A percentile compares a stretch with the other conserved stretches of the same genome.
phyloP scores from a whole-genome alignment of 163 green algal species.

The Scenedesmus sp. region DNA sequence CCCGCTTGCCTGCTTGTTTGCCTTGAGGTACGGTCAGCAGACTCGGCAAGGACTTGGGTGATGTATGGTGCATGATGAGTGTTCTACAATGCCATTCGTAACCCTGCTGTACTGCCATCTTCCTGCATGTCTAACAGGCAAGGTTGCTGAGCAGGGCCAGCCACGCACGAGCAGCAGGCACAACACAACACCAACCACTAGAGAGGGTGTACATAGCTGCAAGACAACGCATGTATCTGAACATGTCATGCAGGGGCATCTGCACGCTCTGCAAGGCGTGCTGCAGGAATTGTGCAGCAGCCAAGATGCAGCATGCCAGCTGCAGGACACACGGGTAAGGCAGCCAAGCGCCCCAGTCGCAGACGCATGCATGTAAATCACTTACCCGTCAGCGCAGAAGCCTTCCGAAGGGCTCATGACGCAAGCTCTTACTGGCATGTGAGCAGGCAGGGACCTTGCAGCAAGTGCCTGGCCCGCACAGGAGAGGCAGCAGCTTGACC shows the following conservation, averaged over 20 bases:
- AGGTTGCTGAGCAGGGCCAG: not conserved
- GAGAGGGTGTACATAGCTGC: not conserved
- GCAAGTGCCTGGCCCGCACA: not conserved
- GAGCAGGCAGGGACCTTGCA: not conserved
- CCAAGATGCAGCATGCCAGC: not conserved
- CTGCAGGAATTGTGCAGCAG: not conserved
- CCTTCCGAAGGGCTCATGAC: not conserved
- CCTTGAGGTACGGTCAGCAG: not conserved
- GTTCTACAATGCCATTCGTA: no score
- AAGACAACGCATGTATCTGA: not conserved
- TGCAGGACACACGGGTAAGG: conserved; percentile 18
- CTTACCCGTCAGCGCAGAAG: not conserved
- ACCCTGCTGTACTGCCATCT: no score
- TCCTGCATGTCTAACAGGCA: no score
- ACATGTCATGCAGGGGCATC: not conserved
- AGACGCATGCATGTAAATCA: not conserved
- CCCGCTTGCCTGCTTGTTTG: conserved; percentile 1
- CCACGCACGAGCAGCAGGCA: not conserved
- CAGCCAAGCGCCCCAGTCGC: not conserved
- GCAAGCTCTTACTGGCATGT: not conserved
- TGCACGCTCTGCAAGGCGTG: not conserved
- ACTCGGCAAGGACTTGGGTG: not conserved
- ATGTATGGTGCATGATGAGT: not conserved
- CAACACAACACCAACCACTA: not conserved
- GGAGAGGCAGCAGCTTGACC: not conserved